Conservation (phyloP, 176 grass and related monocot genomes). For the Oryza officinalis region DNA sequence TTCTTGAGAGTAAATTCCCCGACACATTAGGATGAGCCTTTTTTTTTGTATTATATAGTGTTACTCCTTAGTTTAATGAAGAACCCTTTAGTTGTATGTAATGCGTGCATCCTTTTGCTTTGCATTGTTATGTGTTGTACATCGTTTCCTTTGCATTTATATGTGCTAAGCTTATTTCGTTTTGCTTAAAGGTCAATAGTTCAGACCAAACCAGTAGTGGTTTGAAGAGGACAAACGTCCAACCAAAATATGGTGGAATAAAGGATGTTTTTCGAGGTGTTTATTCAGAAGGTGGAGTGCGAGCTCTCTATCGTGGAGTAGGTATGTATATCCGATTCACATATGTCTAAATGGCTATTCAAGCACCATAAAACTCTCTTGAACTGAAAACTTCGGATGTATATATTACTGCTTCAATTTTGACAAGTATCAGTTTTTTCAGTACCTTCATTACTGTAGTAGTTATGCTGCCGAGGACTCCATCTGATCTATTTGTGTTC, state of each 20-base stretch:
- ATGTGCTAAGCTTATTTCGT: conserved; percentile 20
- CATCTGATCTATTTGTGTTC: conserved; percentile 35
- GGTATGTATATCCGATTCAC: conserved; percentile 43
- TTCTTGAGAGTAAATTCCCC: not conserved
- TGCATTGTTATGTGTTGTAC: not conserved
- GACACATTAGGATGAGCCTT: not conserved
- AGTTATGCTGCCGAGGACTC: not conserved
- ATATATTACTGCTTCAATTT: not conserved
- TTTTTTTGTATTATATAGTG: not conserved
- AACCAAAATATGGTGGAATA: conserved; percentile 76
- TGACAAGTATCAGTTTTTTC: not conserved
- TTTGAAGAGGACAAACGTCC: conserved; percentile 51
- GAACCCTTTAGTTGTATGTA: conserved; percentile 3
- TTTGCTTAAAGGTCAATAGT: conserved; percentile 52
- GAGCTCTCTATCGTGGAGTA: conserved; percentile 91
- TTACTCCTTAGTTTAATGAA: not conserved
- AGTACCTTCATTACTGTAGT: not conserved
- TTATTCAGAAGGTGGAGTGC: conserved; percentile 75
- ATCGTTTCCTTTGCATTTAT: no score
- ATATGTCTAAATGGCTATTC: conserved; percentile 6
- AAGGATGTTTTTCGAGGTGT: conserved; percentile 82
- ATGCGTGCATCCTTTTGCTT: not conserved
- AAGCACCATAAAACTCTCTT: not conserved
- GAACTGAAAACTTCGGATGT: not conserved
- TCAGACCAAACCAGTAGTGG: conserved; percentile 45